These are phyloP conservation scores for Fusarium musae DNA, from an alignment of 2,329 filamentous ascomycete genomes.

Conservation along the genomic window DNA sequence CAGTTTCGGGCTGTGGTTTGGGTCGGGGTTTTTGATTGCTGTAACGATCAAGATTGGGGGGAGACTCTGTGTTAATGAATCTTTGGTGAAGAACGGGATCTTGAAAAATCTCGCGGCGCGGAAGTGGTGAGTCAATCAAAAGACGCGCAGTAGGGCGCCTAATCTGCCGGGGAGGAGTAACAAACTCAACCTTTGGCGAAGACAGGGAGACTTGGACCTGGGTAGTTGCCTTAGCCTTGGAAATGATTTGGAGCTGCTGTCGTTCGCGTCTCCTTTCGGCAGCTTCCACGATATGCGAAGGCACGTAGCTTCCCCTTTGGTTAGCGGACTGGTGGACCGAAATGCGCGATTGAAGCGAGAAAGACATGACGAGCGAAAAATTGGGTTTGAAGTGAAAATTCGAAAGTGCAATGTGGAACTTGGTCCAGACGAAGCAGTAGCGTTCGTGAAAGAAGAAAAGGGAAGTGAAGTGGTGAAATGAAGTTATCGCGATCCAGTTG, in stretches of 20 bases:
- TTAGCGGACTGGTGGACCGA: slow-evolving; percentile 22
- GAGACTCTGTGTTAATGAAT: slow-evolving; percentile 19
- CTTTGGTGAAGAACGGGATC: slow-evolving; percentile 10
- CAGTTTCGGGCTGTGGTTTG: neutral
- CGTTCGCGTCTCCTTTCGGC: slow-evolving; percentile 13
- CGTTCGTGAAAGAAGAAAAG: neutral
- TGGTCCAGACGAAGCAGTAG: slow-evolving; percentile 7
- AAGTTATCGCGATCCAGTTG: neutral
- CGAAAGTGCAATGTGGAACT: neutral
- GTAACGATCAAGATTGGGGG: neutral
- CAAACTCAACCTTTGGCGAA: slow-evolving; percentile 2
- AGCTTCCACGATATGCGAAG: slow-evolving; percentile 13
- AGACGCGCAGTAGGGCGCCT: slow-evolving; percentile 17
- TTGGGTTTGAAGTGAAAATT: neutral
- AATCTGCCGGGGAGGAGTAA: slow-evolving; percentile 26
- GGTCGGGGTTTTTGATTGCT: neutral
- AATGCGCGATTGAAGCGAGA: slow-evolving; percentile 8
- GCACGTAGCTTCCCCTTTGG: slow-evolving; percentile 13
- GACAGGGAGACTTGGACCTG: neutral
- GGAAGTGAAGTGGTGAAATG: neutral
- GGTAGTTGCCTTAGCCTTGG: neutral
- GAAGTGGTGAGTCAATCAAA: slow-evolving; percentile 27
- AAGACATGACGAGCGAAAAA: slow-evolving; percentile 13
- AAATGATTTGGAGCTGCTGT: slow-evolving; percentile 11
- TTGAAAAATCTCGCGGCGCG: slow-evolving; percentile 15